Conservation (phyloP, 2,329 filamentous ascomycete genomes). For the Cladobotryum protrusum region DNA sequence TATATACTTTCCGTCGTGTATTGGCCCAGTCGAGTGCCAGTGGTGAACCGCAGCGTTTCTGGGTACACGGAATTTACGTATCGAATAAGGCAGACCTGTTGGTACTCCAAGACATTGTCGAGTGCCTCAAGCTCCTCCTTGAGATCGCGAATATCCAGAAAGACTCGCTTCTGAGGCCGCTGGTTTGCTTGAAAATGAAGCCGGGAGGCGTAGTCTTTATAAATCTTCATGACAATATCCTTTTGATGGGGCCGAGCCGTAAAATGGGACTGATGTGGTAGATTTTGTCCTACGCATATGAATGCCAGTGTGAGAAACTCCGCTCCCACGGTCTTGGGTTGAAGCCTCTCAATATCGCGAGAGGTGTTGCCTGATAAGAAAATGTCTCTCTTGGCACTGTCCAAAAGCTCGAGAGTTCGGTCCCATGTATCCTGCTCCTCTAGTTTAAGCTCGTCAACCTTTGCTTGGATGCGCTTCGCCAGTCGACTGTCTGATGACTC, state of each 20-base stretch:
- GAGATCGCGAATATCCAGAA: constrained; percentile 14
- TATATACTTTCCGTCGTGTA: neutral
- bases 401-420: neutral
- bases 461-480: neutral
- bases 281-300: neutral
- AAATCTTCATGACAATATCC: neutral
- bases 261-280: neutral
- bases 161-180: constrained; percentile 9
- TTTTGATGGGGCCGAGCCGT: neutral
- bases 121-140: constrained; percentile 18
- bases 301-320: constrained; percentile 2
- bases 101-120: constrained; percentile 1
- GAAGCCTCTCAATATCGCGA: neutral
- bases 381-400: constrained; percentile 5
- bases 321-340: neutral
- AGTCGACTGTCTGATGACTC: neutral
- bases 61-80: neutral
- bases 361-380: neutral
- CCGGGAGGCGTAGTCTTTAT: neutral
- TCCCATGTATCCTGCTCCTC: neutral
- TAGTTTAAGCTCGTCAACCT: too few relatives aligned
- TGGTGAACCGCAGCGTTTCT: neutral
- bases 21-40: neutral
- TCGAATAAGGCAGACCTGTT: neutral
- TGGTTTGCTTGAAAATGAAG: neutral